A percentile compares a stretch with the other conserved stretches of the same genome.
Conservation (phyloP, 352 stramenopile genomes). For the Peronospora destructor region DNA sequence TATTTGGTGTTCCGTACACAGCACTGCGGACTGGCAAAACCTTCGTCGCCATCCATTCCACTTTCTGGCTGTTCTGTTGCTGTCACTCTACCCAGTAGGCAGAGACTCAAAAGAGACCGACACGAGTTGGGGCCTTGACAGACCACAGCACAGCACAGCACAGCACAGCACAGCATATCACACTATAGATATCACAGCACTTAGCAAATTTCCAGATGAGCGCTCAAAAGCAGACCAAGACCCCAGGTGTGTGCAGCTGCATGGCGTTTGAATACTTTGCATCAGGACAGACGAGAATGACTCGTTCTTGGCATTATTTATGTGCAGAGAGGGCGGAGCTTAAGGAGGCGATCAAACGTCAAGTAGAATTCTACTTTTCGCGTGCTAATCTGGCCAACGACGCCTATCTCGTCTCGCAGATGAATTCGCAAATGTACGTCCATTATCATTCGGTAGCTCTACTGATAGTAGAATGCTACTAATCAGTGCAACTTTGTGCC, state of each 20-base stretch:
- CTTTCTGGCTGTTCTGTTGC: constrained; percentile 6
- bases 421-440: constrained; percentile 86
- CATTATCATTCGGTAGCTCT: not conserved
- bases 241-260: constrained; percentile 14
- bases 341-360: constrained; percentile 73
- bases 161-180: constrained; percentile 6
- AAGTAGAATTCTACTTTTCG: constrained; percentile 92
- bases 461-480: not conserved
- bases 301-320: constrained; percentile 1
- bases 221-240: constrained; percentile 15
- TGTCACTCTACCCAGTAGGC: constrained; percentile 17
- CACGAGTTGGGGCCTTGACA: constrained; percentile 1
- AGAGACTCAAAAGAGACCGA: constrained; percentile 21
- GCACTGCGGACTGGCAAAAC: constrained; percentile 17
- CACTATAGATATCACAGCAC: constrained; percentile 1
- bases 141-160: constrained; percentile 6
- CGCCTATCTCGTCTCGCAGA: constrained; percentile 83
- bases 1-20: constrained; percentile 3
- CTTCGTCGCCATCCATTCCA: constrained; percentile 31
- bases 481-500: not conserved
- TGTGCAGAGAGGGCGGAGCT: constrained; percentile 52
- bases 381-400: constrained; percentile 81
- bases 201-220: constrained; percentile 21
- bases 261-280: not conserved
- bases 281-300: not conserved